These are phyloP conservation scores for Corchorus olitorius DNA, from an alignment of 345 rosid genomes.

Conservation along the genomic window DNA sequence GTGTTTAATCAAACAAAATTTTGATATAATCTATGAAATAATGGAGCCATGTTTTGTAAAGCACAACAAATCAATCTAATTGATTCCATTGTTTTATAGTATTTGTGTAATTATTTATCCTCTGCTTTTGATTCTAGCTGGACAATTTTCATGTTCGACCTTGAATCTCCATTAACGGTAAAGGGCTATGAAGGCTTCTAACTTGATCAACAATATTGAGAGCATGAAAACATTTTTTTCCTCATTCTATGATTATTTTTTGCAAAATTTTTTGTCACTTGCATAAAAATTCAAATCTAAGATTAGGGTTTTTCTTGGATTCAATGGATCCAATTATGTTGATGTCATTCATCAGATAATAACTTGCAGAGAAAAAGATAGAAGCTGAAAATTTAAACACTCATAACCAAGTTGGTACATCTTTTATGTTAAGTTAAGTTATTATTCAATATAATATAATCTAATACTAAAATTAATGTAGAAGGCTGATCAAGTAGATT, in stretches of 20 bases:
- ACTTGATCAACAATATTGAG: neutral
- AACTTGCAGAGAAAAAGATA: neutral
- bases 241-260: too few relatives aligned
- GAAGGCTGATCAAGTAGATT: too few relatives aligned
- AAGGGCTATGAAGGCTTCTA: neutral
- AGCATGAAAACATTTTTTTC: too few relatives aligned
- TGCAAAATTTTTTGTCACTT: too few relatives aligned
- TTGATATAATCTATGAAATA: neutral
- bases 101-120: neutral
- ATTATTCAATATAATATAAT: too few relatives aligned
- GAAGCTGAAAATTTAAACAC: too few relatives aligned
- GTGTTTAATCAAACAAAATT: neutral
- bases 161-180: neutral
- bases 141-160: neutral
- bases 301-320: too few relatives aligned
- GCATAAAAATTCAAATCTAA: too few relatives aligned
- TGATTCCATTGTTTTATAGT: neutral
- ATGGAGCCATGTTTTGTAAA: neutral
- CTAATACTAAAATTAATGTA: too few relatives aligned
- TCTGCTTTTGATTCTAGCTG: neutral
- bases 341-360: neutral
- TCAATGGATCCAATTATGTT: neutral
- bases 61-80: neutral
- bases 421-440: too few relatives aligned
- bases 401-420: neutral